A percentile compares a stretch with the other conserved stretches of the same genome.
phyloP scores from a whole-genome alignment of 352 stramenopile genomes.

The Pythium scleroteichum region DNA sequence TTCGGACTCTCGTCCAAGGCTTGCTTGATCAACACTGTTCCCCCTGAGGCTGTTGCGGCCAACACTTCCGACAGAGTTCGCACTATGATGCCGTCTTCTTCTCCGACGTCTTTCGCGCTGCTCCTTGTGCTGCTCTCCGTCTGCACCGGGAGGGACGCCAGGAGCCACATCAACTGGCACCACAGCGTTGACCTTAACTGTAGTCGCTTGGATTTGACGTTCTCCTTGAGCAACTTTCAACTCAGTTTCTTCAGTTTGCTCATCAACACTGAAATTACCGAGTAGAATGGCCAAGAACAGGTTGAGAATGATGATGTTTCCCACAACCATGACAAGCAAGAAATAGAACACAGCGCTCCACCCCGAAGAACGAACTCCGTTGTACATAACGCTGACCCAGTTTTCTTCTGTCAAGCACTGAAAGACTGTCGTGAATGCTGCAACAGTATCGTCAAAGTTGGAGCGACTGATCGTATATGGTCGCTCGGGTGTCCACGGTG shows the following conservation, averaged over 20 bases:
- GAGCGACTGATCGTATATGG: conserved; percentile 42
- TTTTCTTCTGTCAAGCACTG: conserved; percentile 88
- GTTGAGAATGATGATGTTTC: conserved; percentile 88
- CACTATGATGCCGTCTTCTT: conserved; percentile 5
- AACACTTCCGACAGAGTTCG: conserved; percentile 9
- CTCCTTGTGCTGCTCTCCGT: neutral
- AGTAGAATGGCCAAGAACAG: conserved; percentile 90
- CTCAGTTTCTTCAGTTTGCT: conserved; percentile 34
- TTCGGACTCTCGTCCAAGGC: conserved; percentile 4
- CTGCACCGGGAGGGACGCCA: neutral
- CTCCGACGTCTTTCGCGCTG: conserved; percentile 9
- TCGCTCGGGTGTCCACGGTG: conserved; percentile 41
- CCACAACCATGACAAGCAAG: conserved; percentile 66
- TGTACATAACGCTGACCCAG: conserved; percentile 89
- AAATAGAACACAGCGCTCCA: conserved; percentile 57
- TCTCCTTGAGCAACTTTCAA: conserved; percentile 34
- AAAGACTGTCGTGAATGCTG: conserved; percentile 75
- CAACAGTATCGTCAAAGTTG: conserved; percentile 65
- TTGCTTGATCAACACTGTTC: neutral
- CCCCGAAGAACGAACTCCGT: conserved; percentile 54
- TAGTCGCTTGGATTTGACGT: conserved; percentile 24
- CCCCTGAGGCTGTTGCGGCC: conserved; percentile 5
- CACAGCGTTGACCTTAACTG: conserved; percentile 5
- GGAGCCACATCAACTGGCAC: conserved; percentile 3
- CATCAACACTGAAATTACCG: conserved; percentile 64